A percentile compares a stretch with the other conserved stretches of the same genome.
Conservation (phyloP, 164 flowering plant species). For the Aristolochia californica region DNA sequence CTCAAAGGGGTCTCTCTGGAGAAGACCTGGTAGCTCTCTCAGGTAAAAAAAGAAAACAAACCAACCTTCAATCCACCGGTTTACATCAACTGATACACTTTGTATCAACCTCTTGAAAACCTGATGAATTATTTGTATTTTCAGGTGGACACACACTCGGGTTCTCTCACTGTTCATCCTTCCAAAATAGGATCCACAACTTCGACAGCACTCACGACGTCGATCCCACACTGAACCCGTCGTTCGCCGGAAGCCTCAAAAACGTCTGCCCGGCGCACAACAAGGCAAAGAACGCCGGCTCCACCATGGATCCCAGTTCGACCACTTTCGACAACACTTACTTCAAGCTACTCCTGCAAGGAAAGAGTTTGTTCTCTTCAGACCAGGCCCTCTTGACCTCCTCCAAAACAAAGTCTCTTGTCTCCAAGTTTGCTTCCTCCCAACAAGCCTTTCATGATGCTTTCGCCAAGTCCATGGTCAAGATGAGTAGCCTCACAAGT, state of each 20-base stretch:
- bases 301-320: conserved; percentile 39
- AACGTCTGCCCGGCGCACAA: conserved; percentile 46
- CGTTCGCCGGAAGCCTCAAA: conserved; percentile 44
- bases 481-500: conserved; percentile 61
- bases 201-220: conserved; percentile 40
- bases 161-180: conserved; percentile 80
- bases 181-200: conserved; percentile 70
- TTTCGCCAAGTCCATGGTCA: conserved; percentile 70
- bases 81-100: neutral
- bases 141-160: conserved; percentile 85
- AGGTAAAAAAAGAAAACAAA: too few species aligned
- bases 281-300: conserved; percentile 50
- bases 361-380: conserved; percentile 56
- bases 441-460: conserved; percentile 41
- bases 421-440: conserved; percentile 38
- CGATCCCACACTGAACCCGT: conserved; percentile 48
- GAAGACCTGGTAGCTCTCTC: conserved; percentile 76
- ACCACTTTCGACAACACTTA: conserved; percentile 52
- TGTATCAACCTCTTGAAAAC: conserved; percentile 4
- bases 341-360: conserved; percentile 50
- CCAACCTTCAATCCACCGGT: neutral
- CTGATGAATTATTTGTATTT: conserved; percentile 1
- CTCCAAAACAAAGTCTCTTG: conserved; percentile 36
- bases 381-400: conserved; percentile 54
- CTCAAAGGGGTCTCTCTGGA: conserved; percentile 64